Evolutionary conservation across 1,139 yeast genomes (phyloP), one percentile per base, ranked within the genome.

Genomic region (Candida pseudoviswanathii): DNA sequence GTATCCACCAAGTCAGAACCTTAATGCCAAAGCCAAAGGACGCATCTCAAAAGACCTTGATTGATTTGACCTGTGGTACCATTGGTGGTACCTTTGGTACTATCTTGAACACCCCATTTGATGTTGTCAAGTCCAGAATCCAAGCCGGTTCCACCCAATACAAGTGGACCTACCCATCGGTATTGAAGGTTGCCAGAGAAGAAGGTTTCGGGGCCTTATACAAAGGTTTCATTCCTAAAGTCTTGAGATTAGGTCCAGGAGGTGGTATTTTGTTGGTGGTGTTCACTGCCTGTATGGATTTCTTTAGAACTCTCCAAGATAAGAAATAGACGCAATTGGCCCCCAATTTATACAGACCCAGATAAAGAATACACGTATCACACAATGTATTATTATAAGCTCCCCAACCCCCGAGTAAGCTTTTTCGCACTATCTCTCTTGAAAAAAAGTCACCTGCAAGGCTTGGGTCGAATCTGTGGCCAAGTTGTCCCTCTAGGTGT

Each of bases 81-180:
- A 81, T 92, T 65, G 99, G 99, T 74, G 99, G 99, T 69, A 91
- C 97, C 47, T 82, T 89, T 57, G 99, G 99, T 76, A 92, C 98
- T 16, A 65, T 89, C 55, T 71, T 94, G 63, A 94, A 94, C 75
- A 95, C 98, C 36, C 99, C 99, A 39, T 91, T 92, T 62, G 99
- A 95, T 68, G 99, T 95, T 48, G 98, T 94, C 61, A 95, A 95
- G 77, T 89, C 97, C 30, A 84, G 99, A 76, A 89, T 95, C 62
- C 99, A 94, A 73, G 92, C 91, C 66, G 87, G 96, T 49, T 82
- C 89, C 48, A 77, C 83, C 46, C 90, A 88, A 72, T 94, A 94
- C 75, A 87, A 82, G 70, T 94, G 99, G 98, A 84, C 98, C 29
- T 65, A 85, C 55, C 97, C 98, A 41, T 82, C 96, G 5, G 75